Evolutionary conservation across 2,329 filamentous ascomycete species (phyloP).

Genomic region (Lasiodiplodia gonubiensis): DNA sequence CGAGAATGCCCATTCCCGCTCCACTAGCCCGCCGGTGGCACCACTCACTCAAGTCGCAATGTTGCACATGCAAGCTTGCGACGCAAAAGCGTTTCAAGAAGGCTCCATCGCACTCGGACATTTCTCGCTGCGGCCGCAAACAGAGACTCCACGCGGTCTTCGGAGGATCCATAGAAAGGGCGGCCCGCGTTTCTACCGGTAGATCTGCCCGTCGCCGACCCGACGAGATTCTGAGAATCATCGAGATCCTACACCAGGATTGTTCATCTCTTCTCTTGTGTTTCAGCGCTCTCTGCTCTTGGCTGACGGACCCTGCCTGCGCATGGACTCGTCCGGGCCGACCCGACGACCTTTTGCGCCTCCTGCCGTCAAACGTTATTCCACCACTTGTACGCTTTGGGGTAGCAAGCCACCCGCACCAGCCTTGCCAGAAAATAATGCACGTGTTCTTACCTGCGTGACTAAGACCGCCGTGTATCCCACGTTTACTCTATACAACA

Average conservation of each 20-base stretch:
- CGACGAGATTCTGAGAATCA: not conserved
- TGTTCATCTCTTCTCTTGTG: not conserved
- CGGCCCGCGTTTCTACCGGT: not conserved
- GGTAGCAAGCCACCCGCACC: not conserved
- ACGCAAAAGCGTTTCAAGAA: not conserved
- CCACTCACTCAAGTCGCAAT: not conserved
- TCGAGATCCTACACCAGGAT: not conserved
- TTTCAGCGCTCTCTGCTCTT: not conserved
- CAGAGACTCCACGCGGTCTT: not conserved
- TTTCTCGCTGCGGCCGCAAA: constrained; percentile 7
- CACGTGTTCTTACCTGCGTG: not conserved
- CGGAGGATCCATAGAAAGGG: not conserved
- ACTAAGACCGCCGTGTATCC: not conserved
- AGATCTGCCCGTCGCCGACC: not conserved
- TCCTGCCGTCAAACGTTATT: not conserved
- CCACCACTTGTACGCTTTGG: constrained; percentile 1
- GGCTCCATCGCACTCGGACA: not conserved
- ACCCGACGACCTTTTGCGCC: constrained; percentile 6
- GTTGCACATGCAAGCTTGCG: not conserved
- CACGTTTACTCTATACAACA: constrained; percentile 12
- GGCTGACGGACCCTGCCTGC: not conserved
- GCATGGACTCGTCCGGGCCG: constrained; percentile 2
- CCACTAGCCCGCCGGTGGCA: not conserved
- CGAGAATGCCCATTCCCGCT: not conserved
- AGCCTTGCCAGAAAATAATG: not conserved